phyloP scores from a whole-genome alignment of 257 asterid genomes.

The Salvia hispanica region DNA sequence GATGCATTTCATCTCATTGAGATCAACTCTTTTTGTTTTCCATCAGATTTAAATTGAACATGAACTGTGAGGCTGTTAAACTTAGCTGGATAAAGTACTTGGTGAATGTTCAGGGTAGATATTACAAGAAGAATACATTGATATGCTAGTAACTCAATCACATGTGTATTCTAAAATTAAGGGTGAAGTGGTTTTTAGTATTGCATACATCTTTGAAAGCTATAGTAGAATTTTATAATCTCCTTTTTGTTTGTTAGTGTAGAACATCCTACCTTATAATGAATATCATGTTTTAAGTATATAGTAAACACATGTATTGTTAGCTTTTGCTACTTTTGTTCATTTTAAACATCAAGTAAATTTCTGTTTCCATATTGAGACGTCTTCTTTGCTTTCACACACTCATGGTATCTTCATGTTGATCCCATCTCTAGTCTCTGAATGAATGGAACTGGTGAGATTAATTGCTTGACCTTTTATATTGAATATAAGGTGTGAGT shows the following conservation, averaged over 20 bases:
- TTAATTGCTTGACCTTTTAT: background rate
- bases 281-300: background rate
- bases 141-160: background rate
- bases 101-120: background rate
- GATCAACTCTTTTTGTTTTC: background rate
- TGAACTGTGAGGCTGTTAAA: background rate
- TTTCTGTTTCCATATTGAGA: constrained; percentile 8
- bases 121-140: background rate
- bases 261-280: background rate
- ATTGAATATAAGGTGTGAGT: background rate
- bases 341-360: background rate
- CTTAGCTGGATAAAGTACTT: constrained; percentile 7
- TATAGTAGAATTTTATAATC: background rate
- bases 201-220: background rate
- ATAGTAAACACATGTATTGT: background rate
- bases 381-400: background rate
- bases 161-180: background rate
- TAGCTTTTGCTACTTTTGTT: background rate
- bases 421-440: background rate
- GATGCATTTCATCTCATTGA: background rate
- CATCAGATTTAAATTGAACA: background rate
- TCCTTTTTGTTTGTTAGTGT: background rate
- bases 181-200: constrained; percentile 5
- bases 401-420: background rate
- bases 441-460: background rate